Percentiles rank a stretch among this genome's conserved stretches.
phyloP scores from a whole-genome alignment of 129 eudicot species.

The Logfia minima region DNA sequence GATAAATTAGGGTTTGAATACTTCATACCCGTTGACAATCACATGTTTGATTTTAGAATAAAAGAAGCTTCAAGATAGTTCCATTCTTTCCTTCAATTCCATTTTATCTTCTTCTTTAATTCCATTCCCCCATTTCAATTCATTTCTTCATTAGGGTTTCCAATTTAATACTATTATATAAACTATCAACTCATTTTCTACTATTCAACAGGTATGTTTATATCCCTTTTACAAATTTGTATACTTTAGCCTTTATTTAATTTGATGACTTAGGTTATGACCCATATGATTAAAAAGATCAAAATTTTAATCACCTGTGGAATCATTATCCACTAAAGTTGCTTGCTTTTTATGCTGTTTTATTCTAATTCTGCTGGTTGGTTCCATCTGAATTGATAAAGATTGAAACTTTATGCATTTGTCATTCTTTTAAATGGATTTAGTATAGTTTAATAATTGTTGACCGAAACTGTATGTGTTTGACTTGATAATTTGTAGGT shows the following conservation, averaged over 20 bases:
- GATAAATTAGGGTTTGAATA: not conserved
- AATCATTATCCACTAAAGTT: not conserved
- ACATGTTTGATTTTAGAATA: not conserved
- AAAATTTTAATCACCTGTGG: not conserved
- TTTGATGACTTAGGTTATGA: not conserved
- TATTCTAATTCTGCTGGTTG: conserved; percentile 4
- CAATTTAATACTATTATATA: not conserved
- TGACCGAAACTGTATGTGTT: not conserved
- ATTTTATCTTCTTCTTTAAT: not conserved
- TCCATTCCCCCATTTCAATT: conserved; percentile 19
- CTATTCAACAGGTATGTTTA: conserved; percentile 25
- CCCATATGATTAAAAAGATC: not conserved
- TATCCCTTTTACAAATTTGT: conserved; percentile 7
- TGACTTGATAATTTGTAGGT: not conserved
- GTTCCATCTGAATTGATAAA: conserved; percentile 11
- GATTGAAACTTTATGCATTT: conserved; percentile 11
- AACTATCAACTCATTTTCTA: conserved; percentile 5
- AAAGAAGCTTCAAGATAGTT: conserved; percentile 30
- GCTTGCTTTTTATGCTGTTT: not conserved
- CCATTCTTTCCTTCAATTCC: conserved; percentile 27
- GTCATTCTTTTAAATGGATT: not conserved
- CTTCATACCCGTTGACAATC: not conserved
- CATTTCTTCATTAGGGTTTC: conserved; percentile 18
- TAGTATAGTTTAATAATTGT: not conserved
- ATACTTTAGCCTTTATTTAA: conserved; percentile 6